phyloP scores from a whole-genome alignment of 352 stramenopile genomes.

The Globisporangium rhizosaccharum region DNA sequence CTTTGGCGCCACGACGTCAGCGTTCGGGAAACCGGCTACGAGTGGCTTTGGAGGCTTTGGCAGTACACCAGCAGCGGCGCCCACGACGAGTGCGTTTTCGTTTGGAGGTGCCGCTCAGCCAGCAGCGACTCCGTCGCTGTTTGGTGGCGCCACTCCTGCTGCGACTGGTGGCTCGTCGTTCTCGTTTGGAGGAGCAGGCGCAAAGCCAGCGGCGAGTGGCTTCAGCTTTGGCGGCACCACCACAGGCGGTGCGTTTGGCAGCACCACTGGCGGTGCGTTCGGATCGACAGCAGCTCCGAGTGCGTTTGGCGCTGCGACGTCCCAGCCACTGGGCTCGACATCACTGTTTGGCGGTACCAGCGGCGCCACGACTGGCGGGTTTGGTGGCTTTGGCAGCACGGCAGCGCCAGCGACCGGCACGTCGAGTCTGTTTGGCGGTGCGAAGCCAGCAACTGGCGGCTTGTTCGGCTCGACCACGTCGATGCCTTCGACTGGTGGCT shows the following conservation, averaged over 20 bases:
- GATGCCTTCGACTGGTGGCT: slow-evolving; percentile 15
- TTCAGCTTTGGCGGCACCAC: slow-evolving; percentile 39
- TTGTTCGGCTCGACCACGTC: slow-evolving; percentile 34
- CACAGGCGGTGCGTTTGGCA: slow-evolving; percentile 29
- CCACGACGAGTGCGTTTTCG: slow-evolving; percentile 28
- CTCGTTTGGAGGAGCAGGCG: slow-evolving; percentile 27
- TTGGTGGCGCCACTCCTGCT: slow-evolving; percentile 28
- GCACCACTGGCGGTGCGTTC: slow-evolving; percentile 25
- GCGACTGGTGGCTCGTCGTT: slow-evolving; percentile 27
- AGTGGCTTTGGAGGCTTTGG: slow-evolving; percentile 36
- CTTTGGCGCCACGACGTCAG: slow-evolving; percentile 31
- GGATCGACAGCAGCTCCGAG: slow-evolving; percentile 24
- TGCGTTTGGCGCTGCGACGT: slow-evolving; percentile 30
- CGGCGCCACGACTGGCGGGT: slow-evolving; percentile 25
- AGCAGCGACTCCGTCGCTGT: slow-evolving; percentile 30
- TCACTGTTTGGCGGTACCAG: slow-evolving; percentile 38
- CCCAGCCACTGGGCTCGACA: slow-evolving; percentile 27
- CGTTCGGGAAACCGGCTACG: slow-evolving; percentile 40
- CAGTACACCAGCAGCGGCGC: slow-evolving; percentile 22
- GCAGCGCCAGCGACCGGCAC: slow-evolving; percentile 18
- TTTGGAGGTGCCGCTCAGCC: slow-evolving; percentile 32
- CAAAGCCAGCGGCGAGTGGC: slow-evolving; percentile 28
- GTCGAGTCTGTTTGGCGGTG: slow-evolving; percentile 35
- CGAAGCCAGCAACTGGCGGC: slow-evolving; percentile 26
- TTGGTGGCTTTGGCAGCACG: slow-evolving; percentile 34